Percentiles rank a stretch among this genome's conserved stretches.
Evolutionary conservation across 345 rosid species (phyloP).

Genomic region (Murraya paniculata): DNA sequence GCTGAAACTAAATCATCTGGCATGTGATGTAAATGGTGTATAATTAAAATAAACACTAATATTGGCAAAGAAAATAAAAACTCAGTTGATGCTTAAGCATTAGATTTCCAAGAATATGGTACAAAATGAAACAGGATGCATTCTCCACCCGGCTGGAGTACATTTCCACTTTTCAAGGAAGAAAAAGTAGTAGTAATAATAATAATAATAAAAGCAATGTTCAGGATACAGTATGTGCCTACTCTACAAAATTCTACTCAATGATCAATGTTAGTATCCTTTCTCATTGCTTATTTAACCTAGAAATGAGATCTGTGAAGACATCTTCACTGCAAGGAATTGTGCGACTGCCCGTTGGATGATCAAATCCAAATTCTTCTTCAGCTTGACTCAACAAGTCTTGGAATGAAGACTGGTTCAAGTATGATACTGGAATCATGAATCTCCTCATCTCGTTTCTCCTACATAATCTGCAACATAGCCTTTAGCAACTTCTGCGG

Average conservation of each 20-base stretch:
- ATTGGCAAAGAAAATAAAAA: neutral
- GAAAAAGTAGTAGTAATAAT: neutral
- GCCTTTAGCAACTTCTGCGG: neutral
- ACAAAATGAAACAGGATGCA: constrained; percentile 4
- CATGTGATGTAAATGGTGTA: neutral
- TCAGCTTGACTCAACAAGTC: neutral
- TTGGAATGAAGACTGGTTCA: neutral
- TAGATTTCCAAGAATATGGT: neutral
- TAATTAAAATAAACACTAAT: neutral
- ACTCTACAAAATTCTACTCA: neutral
- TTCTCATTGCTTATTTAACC: constrained; percentile 16
- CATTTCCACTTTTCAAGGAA: neutral
- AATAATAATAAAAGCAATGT: neutral
- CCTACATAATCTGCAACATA: neutral
- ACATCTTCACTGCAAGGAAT: constrained; percentile 11
- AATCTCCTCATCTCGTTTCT: neutral
- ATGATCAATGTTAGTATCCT: neutral
- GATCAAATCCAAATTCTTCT: neutral
- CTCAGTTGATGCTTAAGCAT: neutral
- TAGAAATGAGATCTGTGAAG: constrained; percentile 36
- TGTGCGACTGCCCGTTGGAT: neutral
- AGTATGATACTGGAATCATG: neutral
- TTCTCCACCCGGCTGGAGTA: neutral
- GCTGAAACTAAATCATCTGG: neutral
- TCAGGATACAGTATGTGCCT: neutral